phyloP scores from a whole-genome alignment of 2,329 filamentous ascomycete genomes.

The Lachnellula suecica region DNA sequence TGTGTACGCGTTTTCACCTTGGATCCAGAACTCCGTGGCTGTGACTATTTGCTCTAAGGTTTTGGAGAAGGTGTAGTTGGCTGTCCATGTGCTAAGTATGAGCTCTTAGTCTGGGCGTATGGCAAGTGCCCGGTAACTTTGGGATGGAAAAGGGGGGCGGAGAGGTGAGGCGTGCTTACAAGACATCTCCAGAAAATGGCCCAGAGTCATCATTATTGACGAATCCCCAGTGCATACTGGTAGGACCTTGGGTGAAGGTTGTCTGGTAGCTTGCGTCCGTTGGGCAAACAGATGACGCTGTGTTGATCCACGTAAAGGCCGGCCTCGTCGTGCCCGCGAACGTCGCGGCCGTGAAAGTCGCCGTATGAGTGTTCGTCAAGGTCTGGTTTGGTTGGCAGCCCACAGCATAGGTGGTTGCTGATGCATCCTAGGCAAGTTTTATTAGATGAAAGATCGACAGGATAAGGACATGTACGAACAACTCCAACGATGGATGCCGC shows the following conservation, averaged over 20 bases:
- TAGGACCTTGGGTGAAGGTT: neutral
- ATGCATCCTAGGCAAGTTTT: too few relatives aligned
- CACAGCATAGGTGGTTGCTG: neutral
- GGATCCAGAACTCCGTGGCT: neutral
- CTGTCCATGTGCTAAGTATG: neutral
- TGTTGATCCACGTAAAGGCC: too few relatives aligned
- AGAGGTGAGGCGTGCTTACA: neutral
- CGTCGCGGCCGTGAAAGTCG: neutral
- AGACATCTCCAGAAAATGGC: too few relatives aligned
- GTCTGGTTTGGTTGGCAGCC: neutral
- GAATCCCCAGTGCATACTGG: neutral
- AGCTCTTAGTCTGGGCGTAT: too few relatives aligned
- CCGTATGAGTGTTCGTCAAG: neutral
- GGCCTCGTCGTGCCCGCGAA: too few relatives aligned
- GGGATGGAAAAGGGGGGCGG: neutral
- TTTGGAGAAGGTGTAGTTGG: neutral
- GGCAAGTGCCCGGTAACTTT: neutral
- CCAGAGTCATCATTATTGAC: too few relatives aligned
- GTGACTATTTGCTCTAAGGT: neutral
- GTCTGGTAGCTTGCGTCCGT: neutral
- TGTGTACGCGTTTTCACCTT: too few relatives aligned
- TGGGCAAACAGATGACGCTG: too few relatives aligned
- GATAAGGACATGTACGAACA: too few relatives aligned
- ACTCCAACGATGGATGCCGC: too few relatives aligned
- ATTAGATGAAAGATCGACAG: too few relatives aligned